A percentile compares a stretch with the other conserved stretches of the same genome.
phyloP scores from a whole-genome alignment of 2,329 filamentous ascomycete genomes.

The Neonectria punicea region DNA sequence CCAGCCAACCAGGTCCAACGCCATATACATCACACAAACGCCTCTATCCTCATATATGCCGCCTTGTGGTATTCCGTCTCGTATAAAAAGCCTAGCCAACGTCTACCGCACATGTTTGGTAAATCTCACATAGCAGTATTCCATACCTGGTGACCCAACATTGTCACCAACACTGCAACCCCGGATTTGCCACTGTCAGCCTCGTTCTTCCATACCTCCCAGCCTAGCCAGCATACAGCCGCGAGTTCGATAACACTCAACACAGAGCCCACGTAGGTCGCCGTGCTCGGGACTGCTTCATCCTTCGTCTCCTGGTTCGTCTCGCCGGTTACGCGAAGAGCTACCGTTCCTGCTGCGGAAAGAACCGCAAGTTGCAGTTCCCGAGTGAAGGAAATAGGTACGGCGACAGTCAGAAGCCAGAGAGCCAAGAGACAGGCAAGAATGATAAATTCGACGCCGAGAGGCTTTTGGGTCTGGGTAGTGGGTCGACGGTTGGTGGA shows the following conservation, averaged over 20 bases:
- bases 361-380: slow-evolving; percentile 44
- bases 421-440: slow-evolving; percentile 36
- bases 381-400: slow-evolving; percentile 38
- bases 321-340: slow-evolving; percentile 45
- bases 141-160: slow-evolving; percentile 48
- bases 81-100: slow-evolving; percentile 17
- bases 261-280: slow-evolving; percentile 40
- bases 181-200: slow-evolving; percentile 42
- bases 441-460: slow-evolving; percentile 36
- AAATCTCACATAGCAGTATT: slow-evolving; percentile 32
- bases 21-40: slow-evolving; percentile 11
- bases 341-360: slow-evolving; percentile 43
- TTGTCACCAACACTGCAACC: slow-evolving; percentile 41
- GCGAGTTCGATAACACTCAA: slow-evolving; percentile 47
- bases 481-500: not conserved
- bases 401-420: slow-evolving; percentile 40
- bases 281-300: slow-evolving; percentile 29
- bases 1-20: slow-evolving; percentile 3
- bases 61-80: not conserved
- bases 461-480: slow-evolving; percentile 11
- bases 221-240: slow-evolving; percentile 48
- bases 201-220: slow-evolving; percentile 44
- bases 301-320: slow-evolving; percentile 30
- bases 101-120: slow-evolving; percentile 3
- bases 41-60: slow-evolving; percentile 6